Conservation (phyloP, 2,329 filamentous ascomycete species). For the Botrytis paeoniae region DNA sequence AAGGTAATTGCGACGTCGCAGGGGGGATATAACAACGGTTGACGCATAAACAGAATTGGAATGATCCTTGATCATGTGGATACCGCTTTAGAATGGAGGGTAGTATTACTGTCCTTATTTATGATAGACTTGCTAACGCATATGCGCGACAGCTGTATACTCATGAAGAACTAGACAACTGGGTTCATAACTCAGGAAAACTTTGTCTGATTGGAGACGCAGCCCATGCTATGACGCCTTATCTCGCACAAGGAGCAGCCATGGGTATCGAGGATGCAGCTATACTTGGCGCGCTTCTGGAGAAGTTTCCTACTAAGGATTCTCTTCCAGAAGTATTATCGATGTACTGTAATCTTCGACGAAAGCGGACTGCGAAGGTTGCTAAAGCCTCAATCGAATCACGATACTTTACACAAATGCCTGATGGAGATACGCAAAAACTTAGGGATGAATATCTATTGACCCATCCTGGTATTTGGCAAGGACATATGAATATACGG, state of each 20-base stretch:
- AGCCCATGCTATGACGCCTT: conserved; percentile 45
- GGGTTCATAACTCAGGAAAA: conserved; percentile 30
- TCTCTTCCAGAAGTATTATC: neutral
- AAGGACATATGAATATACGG: conserved; percentile 25
- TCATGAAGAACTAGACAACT: neutral
- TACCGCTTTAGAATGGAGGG: conserved; percentile 5
- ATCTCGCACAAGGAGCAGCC: conserved; percentile 40
- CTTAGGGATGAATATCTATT: conserved; percentile 26
- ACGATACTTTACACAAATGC: conserved; percentile 28
- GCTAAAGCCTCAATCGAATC: conserved; percentile 25
- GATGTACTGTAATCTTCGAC: conserved; percentile 13
- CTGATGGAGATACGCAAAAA: conserved; percentile 22
- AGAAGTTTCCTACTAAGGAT: conserved; percentile 19
- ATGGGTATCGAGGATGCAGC: conserved; percentile 25
- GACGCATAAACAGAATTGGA: neutral
- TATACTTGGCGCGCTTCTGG: conserved; percentile 24
- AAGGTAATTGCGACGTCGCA: neutral
- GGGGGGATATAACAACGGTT: neutral
- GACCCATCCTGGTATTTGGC: conserved; percentile 24
- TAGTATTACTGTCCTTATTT: neutral
- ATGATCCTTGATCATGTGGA: conserved; percentile 7
- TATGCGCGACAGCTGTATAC: neutral
- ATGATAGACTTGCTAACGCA: neutral
- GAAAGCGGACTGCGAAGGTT: conserved; percentile 24
- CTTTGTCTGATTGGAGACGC: conserved; percentile 44